A percentile compares a stretch with the other conserved stretches of the same genome.
Evolutionary conservation across 2,329 filamentous ascomycete species (phyloP).

Genomic region (Aspergillus floridensis): DNA sequence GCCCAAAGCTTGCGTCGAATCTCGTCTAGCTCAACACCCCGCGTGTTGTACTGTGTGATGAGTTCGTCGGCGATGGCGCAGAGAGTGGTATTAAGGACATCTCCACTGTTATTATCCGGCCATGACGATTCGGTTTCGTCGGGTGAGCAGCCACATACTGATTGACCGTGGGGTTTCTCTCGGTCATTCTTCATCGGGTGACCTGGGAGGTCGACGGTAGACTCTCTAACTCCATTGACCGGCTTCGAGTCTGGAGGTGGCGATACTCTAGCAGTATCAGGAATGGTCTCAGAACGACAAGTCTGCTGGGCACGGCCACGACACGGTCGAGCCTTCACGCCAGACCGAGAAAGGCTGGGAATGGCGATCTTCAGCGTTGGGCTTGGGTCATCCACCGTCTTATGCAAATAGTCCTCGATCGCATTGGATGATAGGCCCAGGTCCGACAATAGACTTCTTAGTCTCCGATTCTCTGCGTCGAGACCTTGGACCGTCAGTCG

Average conservation of each 20-base stretch:
- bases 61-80: slow-evolving; percentile 41
- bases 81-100: slow-evolving; percentile 35
- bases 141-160: slow-evolving; percentile 26
- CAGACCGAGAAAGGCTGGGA: slow-evolving; percentile 26
- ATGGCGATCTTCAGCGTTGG: slow-evolving; percentile 35
- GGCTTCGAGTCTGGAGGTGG: neutral
- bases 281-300: neutral
- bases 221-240: too few relatives aligned
- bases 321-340: neutral
- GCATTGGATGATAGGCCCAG: slow-evolving; percentile 24
- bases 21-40: slow-evolving; percentile 34
- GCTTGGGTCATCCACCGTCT: slow-evolving; percentile 17
- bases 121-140: slow-evolving; percentile 16
- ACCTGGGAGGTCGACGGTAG: too few relatives aligned
- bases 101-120: slow-evolving; percentile 22
- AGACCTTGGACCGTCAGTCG: slow-evolving; percentile 34
- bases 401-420: slow-evolving; percentile 29
- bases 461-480: slow-evolving; percentile 33
- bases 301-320: neutral
- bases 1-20: slow-evolving; percentile 35
- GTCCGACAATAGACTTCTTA: slow-evolving; percentile 26
- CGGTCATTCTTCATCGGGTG: too few relatives aligned
- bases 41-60: slow-evolving; percentile 38
- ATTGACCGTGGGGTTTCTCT: slow-evolving; percentile 4
- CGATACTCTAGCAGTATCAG: neutral